A percentile compares a stretch with the other conserved stretches of the same genome.
These are phyloP conservation scores for Penicillium verhagenii DNA, from an alignment of 495 filamentous ascomycete genomes.

Conservation along the genomic window DNA sequence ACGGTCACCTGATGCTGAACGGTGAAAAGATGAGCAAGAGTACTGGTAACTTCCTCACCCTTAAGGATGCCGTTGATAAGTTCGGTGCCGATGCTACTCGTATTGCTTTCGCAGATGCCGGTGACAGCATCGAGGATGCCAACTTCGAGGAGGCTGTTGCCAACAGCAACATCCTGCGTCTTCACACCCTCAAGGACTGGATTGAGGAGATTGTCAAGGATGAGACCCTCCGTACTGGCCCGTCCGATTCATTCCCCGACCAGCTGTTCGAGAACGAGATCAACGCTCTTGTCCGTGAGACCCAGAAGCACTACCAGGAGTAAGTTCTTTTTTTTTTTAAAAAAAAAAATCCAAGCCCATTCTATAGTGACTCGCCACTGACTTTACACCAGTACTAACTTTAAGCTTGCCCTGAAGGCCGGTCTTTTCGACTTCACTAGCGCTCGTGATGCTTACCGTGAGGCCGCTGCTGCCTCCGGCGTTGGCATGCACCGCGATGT, in stretches of 20 bases:
- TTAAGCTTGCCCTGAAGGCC: slow-evolving; percentile 89
- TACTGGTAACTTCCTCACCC: slow-evolving; percentile 93
- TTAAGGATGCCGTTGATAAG: slow-evolving; percentile 82
- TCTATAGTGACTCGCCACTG: slow-evolving; percentile 21
- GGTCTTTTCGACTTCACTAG: slow-evolving; percentile 85
- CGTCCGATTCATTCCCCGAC: slow-evolving; percentile 78
- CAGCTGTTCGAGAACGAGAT: slow-evolving; percentile 91
- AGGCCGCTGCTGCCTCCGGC: slow-evolving; percentile 67
- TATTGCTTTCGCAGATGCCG: slow-evolving; percentile 90
- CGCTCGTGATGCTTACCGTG: slow-evolving; percentile 88
- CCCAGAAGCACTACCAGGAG: slow-evolving; percentile 71
- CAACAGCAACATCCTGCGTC: slow-evolving; percentile 81
- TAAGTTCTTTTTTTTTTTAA: no score
- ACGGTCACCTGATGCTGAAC: slow-evolving; percentile 91
- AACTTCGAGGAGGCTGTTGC: slow-evolving; percentile 97
- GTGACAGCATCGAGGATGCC: slow-evolving; percentile 91
- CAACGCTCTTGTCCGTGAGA: slow-evolving; percentile 75
- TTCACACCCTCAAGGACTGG: slow-evolving; percentile 88
- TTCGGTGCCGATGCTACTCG: slow-evolving; percentile 92
- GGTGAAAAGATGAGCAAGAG: slow-evolving; percentile 97
- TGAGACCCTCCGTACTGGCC: slow-evolving; percentile 67
- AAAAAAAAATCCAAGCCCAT: background rate
- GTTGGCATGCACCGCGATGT: slow-evolving; percentile 81
- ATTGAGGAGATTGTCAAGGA: slow-evolving; percentile 80
- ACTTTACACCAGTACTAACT: slow-evolving; percentile 58